phyloP scores from a whole-genome alignment of 2,329 filamentous ascomycete species.

The Bipolaris gigantea region DNA sequence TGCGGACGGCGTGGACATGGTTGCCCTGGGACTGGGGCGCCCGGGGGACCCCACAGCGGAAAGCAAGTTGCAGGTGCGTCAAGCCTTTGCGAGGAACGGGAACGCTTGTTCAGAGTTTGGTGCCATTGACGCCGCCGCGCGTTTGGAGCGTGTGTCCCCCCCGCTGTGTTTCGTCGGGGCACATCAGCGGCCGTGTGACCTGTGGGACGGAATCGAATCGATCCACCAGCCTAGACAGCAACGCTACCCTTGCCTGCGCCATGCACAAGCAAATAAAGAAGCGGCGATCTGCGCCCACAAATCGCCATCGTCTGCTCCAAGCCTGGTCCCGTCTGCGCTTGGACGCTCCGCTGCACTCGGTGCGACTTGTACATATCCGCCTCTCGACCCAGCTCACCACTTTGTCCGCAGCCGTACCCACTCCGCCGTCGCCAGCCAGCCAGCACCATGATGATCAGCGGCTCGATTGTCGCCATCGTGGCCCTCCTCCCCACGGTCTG shows the following conservation, averaged over 20 bases:
- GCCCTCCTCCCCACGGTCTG: slow-evolving; percentile 11
- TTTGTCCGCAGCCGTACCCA: not conserved
- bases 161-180: not conserved
- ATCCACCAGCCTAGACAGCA: not conserved
- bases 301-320: not conserved
- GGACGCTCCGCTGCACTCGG: not conserved
- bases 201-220: not conserved
- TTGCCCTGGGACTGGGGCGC: slow-evolving; percentile 14
- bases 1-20: not conserved
- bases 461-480: slow-evolving; percentile 9
- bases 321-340: not conserved
- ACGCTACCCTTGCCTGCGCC: not conserved
- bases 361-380: not conserved
- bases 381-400: not conserved
- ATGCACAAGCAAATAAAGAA: not conserved
- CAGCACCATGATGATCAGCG: slow-evolving; percentile 12
- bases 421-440: not conserved
- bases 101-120: not conserved
- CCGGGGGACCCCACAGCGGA: slow-evolving; percentile 11
- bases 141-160: not conserved
- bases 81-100: not conserved
- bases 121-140: not conserved
- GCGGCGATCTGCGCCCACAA: not conserved
- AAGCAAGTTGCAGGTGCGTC: slow-evolving; percentile 14
- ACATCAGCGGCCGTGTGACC: not conserved